Percentiles rank a stretch among this genome's conserved stretches.
Evolutionary conservation across 148 eudicot genomes (phyloP).

Genomic region (Rhododendron simsii): DNA sequence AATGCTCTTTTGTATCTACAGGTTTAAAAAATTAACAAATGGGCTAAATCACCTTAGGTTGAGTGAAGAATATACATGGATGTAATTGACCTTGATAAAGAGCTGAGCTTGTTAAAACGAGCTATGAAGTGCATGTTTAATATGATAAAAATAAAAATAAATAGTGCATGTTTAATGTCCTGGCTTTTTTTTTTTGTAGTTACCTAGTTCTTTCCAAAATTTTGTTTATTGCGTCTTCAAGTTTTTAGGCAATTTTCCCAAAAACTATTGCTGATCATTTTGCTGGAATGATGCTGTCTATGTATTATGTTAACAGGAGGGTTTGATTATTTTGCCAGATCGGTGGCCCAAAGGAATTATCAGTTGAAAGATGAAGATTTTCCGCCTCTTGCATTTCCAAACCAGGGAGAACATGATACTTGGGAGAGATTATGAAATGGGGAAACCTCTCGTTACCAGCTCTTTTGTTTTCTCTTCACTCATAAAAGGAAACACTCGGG

Average conservation of each 20-base stretch:
- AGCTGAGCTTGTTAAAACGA: not conserved
- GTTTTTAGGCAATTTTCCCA: not conserved
- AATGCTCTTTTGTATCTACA: not conserved
- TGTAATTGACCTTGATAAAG: not conserved
- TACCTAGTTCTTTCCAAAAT: not conserved
- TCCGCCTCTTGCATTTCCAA: constrained; percentile 18
- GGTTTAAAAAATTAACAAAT: not conserved
- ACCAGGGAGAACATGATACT: constrained; percentile 14
- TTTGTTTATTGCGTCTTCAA: not conserved
- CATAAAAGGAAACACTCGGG: not conserved
- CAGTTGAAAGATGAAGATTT: constrained; percentile 30
- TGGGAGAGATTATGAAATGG: not conserved
- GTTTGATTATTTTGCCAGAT: constrained; percentile 43
- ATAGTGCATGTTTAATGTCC: not conserved
- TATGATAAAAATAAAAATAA: too few species aligned
- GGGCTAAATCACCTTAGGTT: not conserved
- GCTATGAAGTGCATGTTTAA: too few species aligned
- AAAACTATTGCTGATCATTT: not conserved
- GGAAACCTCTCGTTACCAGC: constrained; percentile 1
- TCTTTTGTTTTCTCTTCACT: constrained; percentile 11
- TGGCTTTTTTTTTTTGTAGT: not conserved
- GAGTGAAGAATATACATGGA: not conserved
- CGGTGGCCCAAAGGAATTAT: constrained; percentile 31
- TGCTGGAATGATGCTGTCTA: constrained; percentile 12
- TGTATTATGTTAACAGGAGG: constrained; percentile 47